Percentiles rank a stretch among this genome's conserved stretches.
Evolutionary conservation across 140 eudicot species (phyloP).

Genomic region (Anethum foeniculum): DNA sequence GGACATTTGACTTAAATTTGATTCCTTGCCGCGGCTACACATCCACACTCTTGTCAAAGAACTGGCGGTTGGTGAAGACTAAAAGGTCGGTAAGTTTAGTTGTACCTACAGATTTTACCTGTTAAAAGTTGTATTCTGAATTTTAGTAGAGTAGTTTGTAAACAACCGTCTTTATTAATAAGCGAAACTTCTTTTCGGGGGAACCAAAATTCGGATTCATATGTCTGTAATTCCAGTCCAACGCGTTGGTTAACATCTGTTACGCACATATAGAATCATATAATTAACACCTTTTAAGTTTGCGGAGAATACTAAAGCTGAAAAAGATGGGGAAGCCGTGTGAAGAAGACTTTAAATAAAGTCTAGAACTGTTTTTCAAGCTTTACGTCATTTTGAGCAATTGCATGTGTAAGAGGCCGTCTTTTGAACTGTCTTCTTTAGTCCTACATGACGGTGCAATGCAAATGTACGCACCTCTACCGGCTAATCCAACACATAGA

Average conservation of each 20-base stretch:
- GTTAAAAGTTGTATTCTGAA: neutral
- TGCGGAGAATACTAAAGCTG: neutral
- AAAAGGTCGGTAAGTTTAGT: neutral
- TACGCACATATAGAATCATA: neutral
- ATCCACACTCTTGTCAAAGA: constrained; percentile 1
- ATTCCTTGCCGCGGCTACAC: neutral
- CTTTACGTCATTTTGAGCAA: neutral
- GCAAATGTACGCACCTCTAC: neutral
- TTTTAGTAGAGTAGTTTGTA: neutral
- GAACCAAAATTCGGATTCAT: no score
- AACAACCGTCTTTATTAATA: neutral
- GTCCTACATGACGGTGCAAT: neutral
- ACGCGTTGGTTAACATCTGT: neutral
- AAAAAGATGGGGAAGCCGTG: constrained; percentile 4
- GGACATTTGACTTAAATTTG: constrained; percentile 1
- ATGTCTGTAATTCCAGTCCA: neutral
- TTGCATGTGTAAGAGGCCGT: constrained; percentile 8
- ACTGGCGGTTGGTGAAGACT: constrained; percentile 9
- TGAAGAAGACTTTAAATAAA: neutral
- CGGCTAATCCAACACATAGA: neutral
- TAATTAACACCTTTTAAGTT: neutral
- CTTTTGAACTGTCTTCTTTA: constrained; percentile 4
- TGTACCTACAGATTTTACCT: neutral
- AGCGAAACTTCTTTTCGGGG: no score
- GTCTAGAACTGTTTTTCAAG: neutral